Conservation (phyloP, 2,329 filamentous ascomycete genomes). For the Trichothecium roseum region DNA sequence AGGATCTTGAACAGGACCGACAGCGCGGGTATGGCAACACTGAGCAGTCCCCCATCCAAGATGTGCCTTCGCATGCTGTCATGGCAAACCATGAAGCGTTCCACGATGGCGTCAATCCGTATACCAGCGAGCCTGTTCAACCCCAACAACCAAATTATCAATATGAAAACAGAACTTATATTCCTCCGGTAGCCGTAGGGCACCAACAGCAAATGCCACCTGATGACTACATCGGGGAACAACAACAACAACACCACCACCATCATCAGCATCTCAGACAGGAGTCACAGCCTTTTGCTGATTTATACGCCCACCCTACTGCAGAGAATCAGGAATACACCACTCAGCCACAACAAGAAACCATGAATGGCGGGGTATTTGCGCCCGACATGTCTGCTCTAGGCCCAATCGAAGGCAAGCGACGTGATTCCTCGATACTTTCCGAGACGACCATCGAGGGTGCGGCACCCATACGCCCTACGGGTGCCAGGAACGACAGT, state of each 20-base stretch:
- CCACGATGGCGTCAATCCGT: slow-evolving; percentile 47
- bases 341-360: neutral
- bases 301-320: slow-evolving; percentile 1
- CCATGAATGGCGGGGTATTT: slow-evolving; percentile 2
- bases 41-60: slow-evolving; percentile 32
- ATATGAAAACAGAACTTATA: slow-evolving; percentile 2
- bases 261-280: slow-evolving; percentile 5
- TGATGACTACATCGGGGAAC: neutral
- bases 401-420: neutral
- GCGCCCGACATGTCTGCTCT: neutral
- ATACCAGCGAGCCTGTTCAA: slow-evolving; percentile 35
- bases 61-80: slow-evolving; percentile 38
- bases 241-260: slow-evolving; percentile 9
- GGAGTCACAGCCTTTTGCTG: neutral
- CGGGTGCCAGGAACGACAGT: slow-evolving; percentile 25
- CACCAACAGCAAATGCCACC: slow-evolving; percentile 8
- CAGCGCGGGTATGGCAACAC: slow-evolving; percentile 35
- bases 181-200: slow-evolving; percentile 3
- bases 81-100: slow-evolving; percentile 38
- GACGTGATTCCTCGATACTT: neutral
- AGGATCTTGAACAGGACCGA: slow-evolving; percentile 16
- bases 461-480: slow-evolving; percentile 12
- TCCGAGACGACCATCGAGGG: slow-evolving; percentile 11
- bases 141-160: slow-evolving; percentile 4
- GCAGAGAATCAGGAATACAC: no score